Percentiles rank a stretch among this genome's conserved stretches.
Conservation (phyloP, 2,329 filamentous ascomycete species). For the Calonectria crousiana region DNA sequence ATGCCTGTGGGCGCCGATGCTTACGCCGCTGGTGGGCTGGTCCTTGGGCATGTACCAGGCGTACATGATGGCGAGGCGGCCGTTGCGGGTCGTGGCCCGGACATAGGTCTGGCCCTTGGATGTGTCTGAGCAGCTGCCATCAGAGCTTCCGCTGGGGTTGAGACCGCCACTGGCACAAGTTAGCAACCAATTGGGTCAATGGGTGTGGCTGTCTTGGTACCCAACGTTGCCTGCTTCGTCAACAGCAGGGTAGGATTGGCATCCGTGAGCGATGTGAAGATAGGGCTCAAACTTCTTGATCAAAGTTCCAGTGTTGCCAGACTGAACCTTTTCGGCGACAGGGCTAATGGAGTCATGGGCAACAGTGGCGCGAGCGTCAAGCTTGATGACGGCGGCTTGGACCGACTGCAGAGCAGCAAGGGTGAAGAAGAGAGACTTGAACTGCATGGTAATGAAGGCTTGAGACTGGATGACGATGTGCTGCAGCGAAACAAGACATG, state of each 20-base stretch:
- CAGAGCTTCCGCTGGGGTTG: conserved; percentile 42
- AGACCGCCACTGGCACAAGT: conserved; percentile 49
- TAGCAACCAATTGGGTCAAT: background rate
- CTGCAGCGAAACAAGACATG: background rate
- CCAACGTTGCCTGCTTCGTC: conserved; percentile 66
- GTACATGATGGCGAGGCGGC: conserved; percentile 55
- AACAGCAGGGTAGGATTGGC: conserved; percentile 72
- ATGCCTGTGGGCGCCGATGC: conserved; percentile 51
- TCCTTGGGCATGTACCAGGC: conserved; percentile 62
- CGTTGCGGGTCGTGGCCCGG: conserved; percentile 45
- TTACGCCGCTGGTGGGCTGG: conserved; percentile 48
- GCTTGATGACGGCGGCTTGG: conserved; percentile 3
- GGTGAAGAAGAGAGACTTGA: conserved; percentile 13
- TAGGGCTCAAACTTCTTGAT: conserved; percentile 48
- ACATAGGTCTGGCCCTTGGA: conserved; percentile 55
- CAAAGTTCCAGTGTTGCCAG: conserved; percentile 39
- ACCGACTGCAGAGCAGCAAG: background rate
- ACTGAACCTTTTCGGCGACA: conserved; percentile 41
- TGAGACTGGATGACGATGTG: background rate
- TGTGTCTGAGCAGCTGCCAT: conserved; percentile 47
- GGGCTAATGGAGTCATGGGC: conserved; percentile 43
- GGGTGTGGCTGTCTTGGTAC: conserved; percentile 51
- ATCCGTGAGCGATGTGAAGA: conserved; percentile 65
- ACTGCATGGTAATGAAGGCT: background rate
- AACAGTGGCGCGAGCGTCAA: conserved; percentile 34